These are phyloP conservation scores for Neurospora hispaniola DNA, from an alignment of 495 filamentous ascomycete genomes.

Conservation along the genomic window DNA sequence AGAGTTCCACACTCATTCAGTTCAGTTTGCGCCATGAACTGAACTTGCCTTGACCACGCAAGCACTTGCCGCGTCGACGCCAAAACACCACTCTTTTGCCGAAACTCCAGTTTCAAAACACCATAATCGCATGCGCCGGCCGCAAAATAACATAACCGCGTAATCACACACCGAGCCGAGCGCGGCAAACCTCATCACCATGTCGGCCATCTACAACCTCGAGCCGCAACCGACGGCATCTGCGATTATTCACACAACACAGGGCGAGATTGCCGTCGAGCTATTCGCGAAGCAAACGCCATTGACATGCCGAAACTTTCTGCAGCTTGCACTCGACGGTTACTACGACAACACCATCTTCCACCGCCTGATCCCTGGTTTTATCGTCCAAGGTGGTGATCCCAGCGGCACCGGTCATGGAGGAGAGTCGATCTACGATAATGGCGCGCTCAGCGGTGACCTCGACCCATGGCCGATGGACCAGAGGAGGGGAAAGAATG, in stretches of 20 bases:
- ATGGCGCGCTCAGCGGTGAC: constrained; percentile 60
- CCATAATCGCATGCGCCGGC: background rate
- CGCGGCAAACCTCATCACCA: constrained; percentile 22
- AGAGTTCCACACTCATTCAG: background rate
- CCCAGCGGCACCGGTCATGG: constrained; percentile 78
- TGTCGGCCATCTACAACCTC: constrained; percentile 86
- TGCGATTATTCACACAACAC: constrained; percentile 76
- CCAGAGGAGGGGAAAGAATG: constrained; percentile 46
- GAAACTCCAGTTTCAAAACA: background rate
- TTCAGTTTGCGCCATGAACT: background rate
- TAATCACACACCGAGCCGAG: background rate
- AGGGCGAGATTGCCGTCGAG: constrained; percentile 79
- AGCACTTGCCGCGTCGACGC: background rate
- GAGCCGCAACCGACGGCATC: constrained; percentile 89
- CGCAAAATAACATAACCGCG: background rate
- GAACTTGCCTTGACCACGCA: background rate
- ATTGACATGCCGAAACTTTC: constrained; percentile 85
- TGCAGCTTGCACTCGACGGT: constrained; percentile 86
- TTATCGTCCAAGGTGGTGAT: constrained; percentile 88
- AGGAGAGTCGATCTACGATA: constrained; percentile 83
- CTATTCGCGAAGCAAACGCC: constrained; percentile 92
- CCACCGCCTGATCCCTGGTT: constrained; percentile 83
- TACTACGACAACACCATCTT: constrained; percentile 91
- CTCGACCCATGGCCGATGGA: constrained; percentile 52
- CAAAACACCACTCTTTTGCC: background rate